Evolutionary conservation across 176 grass and related monocot genomes (phyloP), one percentile per base, ranked within the genome.

Genomic region (Triticum urartu): DNA sequence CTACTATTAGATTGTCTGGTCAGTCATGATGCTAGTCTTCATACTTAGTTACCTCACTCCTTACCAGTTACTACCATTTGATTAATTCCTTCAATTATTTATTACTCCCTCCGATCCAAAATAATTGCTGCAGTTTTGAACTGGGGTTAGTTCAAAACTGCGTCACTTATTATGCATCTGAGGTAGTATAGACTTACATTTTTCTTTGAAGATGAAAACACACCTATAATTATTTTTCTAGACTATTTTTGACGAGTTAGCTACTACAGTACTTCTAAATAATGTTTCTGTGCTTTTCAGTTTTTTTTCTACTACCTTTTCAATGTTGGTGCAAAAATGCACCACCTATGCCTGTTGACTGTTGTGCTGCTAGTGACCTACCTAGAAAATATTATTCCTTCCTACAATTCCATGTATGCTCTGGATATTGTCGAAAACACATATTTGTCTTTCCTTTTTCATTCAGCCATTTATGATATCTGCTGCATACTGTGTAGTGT

Each of bases 401-500:
- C 9, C 38, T 18, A 12, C 33, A 22, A 76, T 33, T 71, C 28
- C 50, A 86, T 72, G 17, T 84, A 18, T 48, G 18, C 43, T 58
- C 7, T 14, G 45, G 20, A 22, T 86, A 30, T 17, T 86, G 2
- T 20, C 10, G n/a, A 65, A 59, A 62, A 32, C 30, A 62, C 21
- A 66, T 13, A 40, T 3, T 36, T 30, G 6, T 9, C 11, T 11
- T 24, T 81, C 64, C 18, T 79, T 76, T 12, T 17, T 6, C 8
- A 32, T 64, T 25, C 4, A 30, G 11, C 20, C 35, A 21, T 69
- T 0, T 60, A 40, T 18, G 12, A 14, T n/a, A 25, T 64, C 5
- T 84, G 28, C 21, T 66, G 2, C 22, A 89, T 77, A 72, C 75
- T 86, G 18, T 61, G 15, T 68, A 69, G 42, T 88, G 13, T 85